Conservation (phyloP, 768 basidiomycete species). For the Pleurotus cornucopiae region DNA sequence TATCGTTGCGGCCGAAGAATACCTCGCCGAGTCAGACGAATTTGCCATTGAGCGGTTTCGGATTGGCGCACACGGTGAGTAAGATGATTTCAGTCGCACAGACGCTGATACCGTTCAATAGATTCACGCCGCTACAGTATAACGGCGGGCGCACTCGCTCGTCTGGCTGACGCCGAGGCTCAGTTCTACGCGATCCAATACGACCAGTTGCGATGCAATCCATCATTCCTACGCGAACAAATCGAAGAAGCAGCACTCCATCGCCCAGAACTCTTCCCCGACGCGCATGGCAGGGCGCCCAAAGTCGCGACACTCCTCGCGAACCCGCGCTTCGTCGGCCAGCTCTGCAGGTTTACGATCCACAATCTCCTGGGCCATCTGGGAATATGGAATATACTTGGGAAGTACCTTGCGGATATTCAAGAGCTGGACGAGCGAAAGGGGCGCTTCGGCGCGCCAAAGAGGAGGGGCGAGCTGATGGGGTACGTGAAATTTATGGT, state of each 20-base stretch:
- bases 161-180: neutral
- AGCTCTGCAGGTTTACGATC: neutral
- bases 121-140: neutral
- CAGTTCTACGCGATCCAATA: constrained; percentile 1
- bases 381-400: neutral
- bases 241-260: neutral
- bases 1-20: neutral
- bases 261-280: neutral
- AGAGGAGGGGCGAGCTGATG: neutral
- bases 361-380: neutral
- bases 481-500: neutral
- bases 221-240: neutral
- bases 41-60: neutral
- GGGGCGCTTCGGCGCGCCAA: neutral
- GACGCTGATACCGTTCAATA: neutral
- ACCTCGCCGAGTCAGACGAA: constrained; percentile 4
- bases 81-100: too few relatives aligned
- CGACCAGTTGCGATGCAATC: neutral
- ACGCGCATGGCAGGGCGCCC: neutral
- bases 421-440: neutral
- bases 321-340: constrained; percentile 1
- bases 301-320: neutral
- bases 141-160: neutral
- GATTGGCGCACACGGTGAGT: neutral
- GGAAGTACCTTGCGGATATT: neutral